Evolutionary conservation across 1,284 basidiomycete species (phyloP).

Genomic region (Hemileia vastatrix): DNA sequence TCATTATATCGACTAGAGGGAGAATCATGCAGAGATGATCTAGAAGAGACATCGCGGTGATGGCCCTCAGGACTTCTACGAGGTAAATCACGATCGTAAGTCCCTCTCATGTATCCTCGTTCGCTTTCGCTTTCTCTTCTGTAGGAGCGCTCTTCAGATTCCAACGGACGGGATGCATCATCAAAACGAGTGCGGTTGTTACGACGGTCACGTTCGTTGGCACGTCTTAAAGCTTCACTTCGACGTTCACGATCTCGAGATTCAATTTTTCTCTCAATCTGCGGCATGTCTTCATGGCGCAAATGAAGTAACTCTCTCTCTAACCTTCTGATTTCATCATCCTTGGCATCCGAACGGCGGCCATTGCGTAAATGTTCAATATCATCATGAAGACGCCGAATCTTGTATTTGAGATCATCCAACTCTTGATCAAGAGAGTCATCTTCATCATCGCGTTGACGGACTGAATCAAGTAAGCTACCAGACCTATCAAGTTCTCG

Average conservation of each 20-base stretch:
- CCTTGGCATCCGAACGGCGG: slow-evolving; percentile 62
- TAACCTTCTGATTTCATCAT: slow-evolving; percentile 73
- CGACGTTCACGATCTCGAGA: slow-evolving; percentile 69
- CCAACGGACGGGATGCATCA: slow-evolving; percentile 45
- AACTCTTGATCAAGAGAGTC: slow-evolving; percentile 82
- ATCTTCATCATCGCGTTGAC: slow-evolving; percentile 64
- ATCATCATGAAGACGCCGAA: slow-evolving; percentile 82
- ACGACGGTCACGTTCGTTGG: slow-evolving; percentile 67
- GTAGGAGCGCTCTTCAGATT: slow-evolving; percentile 4
- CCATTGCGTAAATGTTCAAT: slow-evolving; percentile 77
- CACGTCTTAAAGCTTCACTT: slow-evolving; percentile 51
- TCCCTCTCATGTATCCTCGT: slow-evolving; percentile 45
- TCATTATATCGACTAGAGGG: slow-evolving; percentile 43
- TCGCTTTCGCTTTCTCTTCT: slow-evolving; percentile 28
- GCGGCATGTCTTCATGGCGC: slow-evolving; percentile 84
- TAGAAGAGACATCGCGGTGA: slow-evolving; percentile 39
- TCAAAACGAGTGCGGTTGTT: slow-evolving; percentile 54
- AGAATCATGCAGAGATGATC: slow-evolving; percentile 30
- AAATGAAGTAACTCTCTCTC: slow-evolving; percentile 80
- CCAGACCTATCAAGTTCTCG: slow-evolving; percentile 72
- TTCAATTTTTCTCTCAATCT: slow-evolving; percentile 75
- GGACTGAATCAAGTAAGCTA: slow-evolving; percentile 65
- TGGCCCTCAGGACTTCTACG: slow-evolving; percentile 9
- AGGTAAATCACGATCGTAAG: slow-evolving; percentile 44
- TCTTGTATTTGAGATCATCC: slow-evolving; percentile 73